A percentile compares a stretch with the other conserved stretches of the same genome.
Conservation (phyloP, 2,329 filamentous ascomycete species). For the Neopestalotiopsis sp. region DNA sequence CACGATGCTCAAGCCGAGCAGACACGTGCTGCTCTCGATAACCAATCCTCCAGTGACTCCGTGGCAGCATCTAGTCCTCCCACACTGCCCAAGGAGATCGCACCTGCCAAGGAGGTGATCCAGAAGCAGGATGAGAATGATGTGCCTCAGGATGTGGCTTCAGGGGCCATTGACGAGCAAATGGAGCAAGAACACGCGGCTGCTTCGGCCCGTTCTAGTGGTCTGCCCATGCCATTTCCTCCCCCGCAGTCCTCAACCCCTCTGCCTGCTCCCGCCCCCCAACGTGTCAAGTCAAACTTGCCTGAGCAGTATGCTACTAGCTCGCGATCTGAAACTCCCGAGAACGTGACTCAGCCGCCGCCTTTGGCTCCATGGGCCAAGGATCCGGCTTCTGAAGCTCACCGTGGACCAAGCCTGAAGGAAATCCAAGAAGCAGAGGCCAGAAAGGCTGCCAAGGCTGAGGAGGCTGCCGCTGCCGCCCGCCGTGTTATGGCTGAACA, state of each 20-base stretch:
- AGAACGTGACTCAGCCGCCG: slow-evolving; percentile 59
- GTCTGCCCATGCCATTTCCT: slow-evolving; percentile 78
- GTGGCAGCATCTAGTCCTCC: slow-evolving; percentile 22
- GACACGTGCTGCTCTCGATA: slow-evolving; percentile 28
- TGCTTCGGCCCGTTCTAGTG: slow-evolving; percentile 61
- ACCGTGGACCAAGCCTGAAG: slow-evolving; percentile 89
- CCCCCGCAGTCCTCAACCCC: slow-evolving; percentile 78
- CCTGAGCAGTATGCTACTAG: slow-evolving; percentile 69
- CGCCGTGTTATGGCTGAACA: slow-evolving; percentile 82
- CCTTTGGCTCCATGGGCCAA: slow-evolving; percentile 96
- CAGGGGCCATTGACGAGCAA: slow-evolving; percentile 53
- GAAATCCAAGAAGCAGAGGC: slow-evolving; percentile 97
- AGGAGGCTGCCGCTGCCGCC: slow-evolving; percentile 78
- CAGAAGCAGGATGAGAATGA: slow-evolving; percentile 22
- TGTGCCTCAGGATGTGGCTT: slow-evolving; percentile 27
- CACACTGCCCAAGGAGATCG: slow-evolving; percentile 18
- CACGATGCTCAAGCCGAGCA: slow-evolving; percentile 61
- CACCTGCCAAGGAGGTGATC: slow-evolving; percentile 20
- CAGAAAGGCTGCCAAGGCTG: slow-evolving; percentile 86
- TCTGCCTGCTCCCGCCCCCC: slow-evolving; percentile 85
- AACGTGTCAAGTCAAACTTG: slow-evolving; percentile 82
- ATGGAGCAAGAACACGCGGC: slow-evolving; percentile 63
- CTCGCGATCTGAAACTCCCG: slow-evolving; percentile 81
- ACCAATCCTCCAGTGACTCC: slow-evolving; percentile 23
- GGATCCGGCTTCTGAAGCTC: slow-evolving; percentile 70